Evolutionary conservation across 371 early-diverging fungal species (phyloP), one percentile per base, ranked within the genome.

Genomic region (Rhizopus microsporus): DNA sequence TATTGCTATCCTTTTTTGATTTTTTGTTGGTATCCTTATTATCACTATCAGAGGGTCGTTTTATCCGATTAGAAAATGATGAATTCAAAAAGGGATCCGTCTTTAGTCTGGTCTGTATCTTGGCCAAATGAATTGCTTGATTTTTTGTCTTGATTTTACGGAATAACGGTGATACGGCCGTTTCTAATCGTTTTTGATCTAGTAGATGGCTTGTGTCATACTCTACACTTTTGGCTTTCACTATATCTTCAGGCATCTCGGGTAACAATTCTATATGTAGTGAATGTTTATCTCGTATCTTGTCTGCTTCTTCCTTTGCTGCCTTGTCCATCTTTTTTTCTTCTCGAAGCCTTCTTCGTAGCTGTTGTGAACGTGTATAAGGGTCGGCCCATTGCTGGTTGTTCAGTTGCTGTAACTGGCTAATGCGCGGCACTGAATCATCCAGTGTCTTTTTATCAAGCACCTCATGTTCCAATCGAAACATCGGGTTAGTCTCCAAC

Each of bases 321-420:
- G 50, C 67, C 47, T 80, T 81, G 5, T 79, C 78, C 8, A 56
- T 59, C 48, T 85, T 86, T 57, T 89, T 90, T 13, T 87, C 88
- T 3, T 69, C 89, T 44, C 94, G 67, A 59, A 94, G 89, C 47
- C 75, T 80, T 48, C 80, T 85, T 13, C 96, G 83, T 40, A 94
- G 57, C 44, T 70, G 67, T 55, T 89, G 87, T 32, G 92, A 92
- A 30, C 78, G 67, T 4, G 82, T 63, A 64, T 91, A 94, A 0
- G 93, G 87, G 67, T 95, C 91, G 40, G 74, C 78, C 92, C 92
- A 93, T 38, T 77, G 82, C 10, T 74, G 56, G n/a, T 89, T 80
- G 50, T 77, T 83, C 7, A 83, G 67, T 6, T 65, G 63, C 53
- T 87, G 88, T n/a, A 93, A 71, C 15, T 84, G 76, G 0, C 82